Conservation (phyloP, 1,139 yeast genomes). For the Protomyces macrosporus region DNA sequence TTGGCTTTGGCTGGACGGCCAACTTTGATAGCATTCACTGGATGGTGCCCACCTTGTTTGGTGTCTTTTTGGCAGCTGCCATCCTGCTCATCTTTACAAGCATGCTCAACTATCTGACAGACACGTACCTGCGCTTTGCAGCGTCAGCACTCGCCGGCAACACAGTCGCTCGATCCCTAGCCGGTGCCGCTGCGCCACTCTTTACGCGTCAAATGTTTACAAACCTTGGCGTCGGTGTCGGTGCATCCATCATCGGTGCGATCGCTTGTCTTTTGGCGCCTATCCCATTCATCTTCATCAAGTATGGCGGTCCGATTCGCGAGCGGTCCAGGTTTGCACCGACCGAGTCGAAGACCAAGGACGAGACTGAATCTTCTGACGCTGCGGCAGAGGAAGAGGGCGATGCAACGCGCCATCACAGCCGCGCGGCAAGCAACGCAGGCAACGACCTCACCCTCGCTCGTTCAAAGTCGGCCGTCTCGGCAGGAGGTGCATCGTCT, state of each 20-base stretch:
- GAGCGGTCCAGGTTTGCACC: slow-evolving; percentile 57
- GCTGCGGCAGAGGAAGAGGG: background rate
- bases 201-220: slow-evolving; percentile 49
- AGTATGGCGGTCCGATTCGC: slow-evolving; percentile 59
- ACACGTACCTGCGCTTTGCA: slow-evolving; percentile 50
- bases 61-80: slow-evolving; percentile 30
- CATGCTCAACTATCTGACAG: slow-evolving; percentile 49
- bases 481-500: background rate
- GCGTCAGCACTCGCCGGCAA: slow-evolving; percentile 73
- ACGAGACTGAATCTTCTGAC: background rate
- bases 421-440: background rate
- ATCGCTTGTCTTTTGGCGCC: slow-evolving; percentile 55
- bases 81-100: slow-evolving; percentile 38
- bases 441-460: background rate
- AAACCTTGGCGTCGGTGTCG: slow-evolving; percentile 59
- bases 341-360: background rate
- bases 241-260: slow-evolving; percentile 53
- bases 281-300: slow-evolving; percentile 58
- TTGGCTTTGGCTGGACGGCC: slow-evolving; percentile 33
- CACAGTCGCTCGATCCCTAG: slow-evolving; percentile 53
- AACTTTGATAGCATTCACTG: slow-evolving; percentile 30
- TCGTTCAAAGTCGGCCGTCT: background rate
- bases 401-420: background rate
- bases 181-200: slow-evolving; percentile 64
- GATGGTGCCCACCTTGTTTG: slow-evolving; percentile 32